Conservation (phyloP, 2,329 filamentous ascomycete species). For the Aspergillus sp. region DNA sequence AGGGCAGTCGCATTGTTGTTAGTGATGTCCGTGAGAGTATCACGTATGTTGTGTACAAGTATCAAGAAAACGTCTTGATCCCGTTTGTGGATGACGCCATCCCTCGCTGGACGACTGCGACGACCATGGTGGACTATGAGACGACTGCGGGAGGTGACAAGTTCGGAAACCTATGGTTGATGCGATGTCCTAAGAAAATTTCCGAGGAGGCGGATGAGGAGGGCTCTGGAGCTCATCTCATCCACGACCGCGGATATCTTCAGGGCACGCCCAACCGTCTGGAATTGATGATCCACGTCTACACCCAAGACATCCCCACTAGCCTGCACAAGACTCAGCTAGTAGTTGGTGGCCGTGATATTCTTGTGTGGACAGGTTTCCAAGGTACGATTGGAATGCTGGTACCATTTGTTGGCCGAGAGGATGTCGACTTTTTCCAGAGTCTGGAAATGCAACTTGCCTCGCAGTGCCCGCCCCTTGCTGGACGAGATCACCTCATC, state of each 20-base stretch:
- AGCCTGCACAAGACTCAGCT: slow-evolving; percentile 86
- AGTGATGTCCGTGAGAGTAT: slow-evolving; percentile 92
- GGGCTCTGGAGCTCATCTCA: slow-evolving; percentile 83
- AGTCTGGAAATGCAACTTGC: slow-evolving; percentile 85
- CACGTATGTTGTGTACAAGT: slow-evolving; percentile 91
- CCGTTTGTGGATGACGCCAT: slow-evolving; percentile 91
- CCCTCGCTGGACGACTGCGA: slow-evolving; percentile 85
- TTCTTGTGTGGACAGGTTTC: slow-evolving; percentile 89
- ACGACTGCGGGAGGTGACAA: slow-evolving; percentile 94
- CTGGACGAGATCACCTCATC: slow-evolving; percentile 91
- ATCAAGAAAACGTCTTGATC: slow-evolving; percentile 84
- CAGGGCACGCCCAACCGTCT: slow-evolving; percentile 84
- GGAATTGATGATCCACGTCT: slow-evolving; percentile 84
- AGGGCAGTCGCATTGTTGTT: slow-evolving; percentile 86
- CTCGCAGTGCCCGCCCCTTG: slow-evolving; percentile 80
- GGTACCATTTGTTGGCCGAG: slow-evolving; percentile 85
- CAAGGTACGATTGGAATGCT: slow-evolving; percentile 93
- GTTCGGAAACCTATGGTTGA: slow-evolving; percentile 93
- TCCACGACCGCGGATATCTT: slow-evolving; percentile 85
- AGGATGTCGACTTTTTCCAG: slow-evolving; percentile 98
- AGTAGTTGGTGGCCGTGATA: slow-evolving; percentile 86
- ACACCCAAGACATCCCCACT: slow-evolving; percentile 86
- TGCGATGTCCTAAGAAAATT: slow-evolving; percentile 81
- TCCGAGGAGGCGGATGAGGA: slow-evolving; percentile 92
- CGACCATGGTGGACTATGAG: slow-evolving; percentile 96